Conservation (phyloP, 257 asterid genomes). For the Ehretia macrophylla region DNA sequence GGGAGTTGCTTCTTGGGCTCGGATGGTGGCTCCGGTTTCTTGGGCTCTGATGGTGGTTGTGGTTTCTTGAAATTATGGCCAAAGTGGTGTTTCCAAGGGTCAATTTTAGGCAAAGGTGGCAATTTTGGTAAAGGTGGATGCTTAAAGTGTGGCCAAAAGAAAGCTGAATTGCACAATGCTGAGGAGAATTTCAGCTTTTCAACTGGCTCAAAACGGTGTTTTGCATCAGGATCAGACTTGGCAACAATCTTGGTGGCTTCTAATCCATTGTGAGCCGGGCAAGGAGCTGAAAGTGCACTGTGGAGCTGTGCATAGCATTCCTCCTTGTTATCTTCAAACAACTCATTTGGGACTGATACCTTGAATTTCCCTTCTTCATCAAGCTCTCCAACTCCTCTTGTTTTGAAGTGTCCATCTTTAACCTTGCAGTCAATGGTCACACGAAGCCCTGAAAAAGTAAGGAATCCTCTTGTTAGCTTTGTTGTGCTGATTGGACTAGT, state of each 20-base stretch:
- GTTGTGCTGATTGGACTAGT: not conserved
- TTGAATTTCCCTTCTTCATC: conserved; percentile 65
- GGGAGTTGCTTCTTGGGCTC: not conserved
- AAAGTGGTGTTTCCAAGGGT: conserved; percentile 1
- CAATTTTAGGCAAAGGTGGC: not conserved
- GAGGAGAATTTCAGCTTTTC: conserved; percentile 59
- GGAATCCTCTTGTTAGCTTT: not conserved
- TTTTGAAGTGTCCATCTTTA: conserved; percentile 43
- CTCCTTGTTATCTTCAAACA: conserved; percentile 32
- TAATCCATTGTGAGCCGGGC: conserved; percentile 56
- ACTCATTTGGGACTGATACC: conserved; percentile 44
- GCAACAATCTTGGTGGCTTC: conserved; percentile 54
- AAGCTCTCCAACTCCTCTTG: conserved; percentile 50
- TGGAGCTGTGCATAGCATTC: conserved; percentile 88
- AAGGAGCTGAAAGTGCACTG: conserved; percentile 58
- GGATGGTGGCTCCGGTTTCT: not conserved
- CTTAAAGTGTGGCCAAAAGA: not conserved
- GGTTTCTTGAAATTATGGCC: not conserved
- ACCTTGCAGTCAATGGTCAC: conserved; percentile 81
- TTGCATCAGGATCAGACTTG: too few species aligned
- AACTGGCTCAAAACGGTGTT: conserved; percentile 38
- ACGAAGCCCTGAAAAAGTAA: conserved; percentile 49
- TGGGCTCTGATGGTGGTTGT: too few species aligned
- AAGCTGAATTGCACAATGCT: conserved; percentile 43
- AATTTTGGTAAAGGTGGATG: not conserved